Evolutionary conservation across 2,329 filamentous ascomycete genomes (phyloP), one percentile per base, ranked within the genome.

Genomic region (Stenocarpella maydis): DNA sequence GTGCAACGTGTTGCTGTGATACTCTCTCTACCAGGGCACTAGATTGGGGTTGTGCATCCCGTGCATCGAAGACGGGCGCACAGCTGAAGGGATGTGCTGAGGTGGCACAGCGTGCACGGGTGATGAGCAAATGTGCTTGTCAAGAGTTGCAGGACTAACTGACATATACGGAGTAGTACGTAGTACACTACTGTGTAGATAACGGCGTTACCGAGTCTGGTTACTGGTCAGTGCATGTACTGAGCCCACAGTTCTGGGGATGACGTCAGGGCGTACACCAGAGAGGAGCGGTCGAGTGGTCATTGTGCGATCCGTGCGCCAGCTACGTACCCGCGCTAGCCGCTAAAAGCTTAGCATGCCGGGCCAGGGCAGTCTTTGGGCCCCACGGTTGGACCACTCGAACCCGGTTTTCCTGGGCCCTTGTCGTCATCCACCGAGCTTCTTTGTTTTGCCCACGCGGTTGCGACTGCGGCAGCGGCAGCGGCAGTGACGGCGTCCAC

Each of bases 251-350:
- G 28, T 28, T 15, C 41, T 47, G 52, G 3, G 21, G 17, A 45
- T 67, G 64, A 67, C 64, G 64, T 67, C 64, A 67, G 49, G n/a
- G 26, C 41, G 28, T n/a, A 17, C n/a, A n/a, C n/a, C n/a, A n/a
- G n/a, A n/a, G n/a, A n/a, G 14, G n/a, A 49, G n/a, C 64, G 64
- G 53, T 55, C 41, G 41, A 15, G 12, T 26, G 28, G 41, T 58
- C 52, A n/a, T 15, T 43, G n/a, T 43, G 41, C n/a, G 64, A 49
- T 49, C 52, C 34, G 64, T 67, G 63, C 43, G 24, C 12, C 24
- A 37, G 41, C n/a, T 26, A 58, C 41, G 39, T 10, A 17, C 24
- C n/a, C 2, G 28, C 53, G 17, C 50, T 58, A 49, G 39, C 52
- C 12, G 2, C 2, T 15, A 39, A 26, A 41, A 24, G 64, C 45